Percentiles rank a stretch among this genome's conserved stretches.
Conservation (phyloP, 225 moss, liverwort and hornwort species). For the Lunularia cruciata region DNA sequence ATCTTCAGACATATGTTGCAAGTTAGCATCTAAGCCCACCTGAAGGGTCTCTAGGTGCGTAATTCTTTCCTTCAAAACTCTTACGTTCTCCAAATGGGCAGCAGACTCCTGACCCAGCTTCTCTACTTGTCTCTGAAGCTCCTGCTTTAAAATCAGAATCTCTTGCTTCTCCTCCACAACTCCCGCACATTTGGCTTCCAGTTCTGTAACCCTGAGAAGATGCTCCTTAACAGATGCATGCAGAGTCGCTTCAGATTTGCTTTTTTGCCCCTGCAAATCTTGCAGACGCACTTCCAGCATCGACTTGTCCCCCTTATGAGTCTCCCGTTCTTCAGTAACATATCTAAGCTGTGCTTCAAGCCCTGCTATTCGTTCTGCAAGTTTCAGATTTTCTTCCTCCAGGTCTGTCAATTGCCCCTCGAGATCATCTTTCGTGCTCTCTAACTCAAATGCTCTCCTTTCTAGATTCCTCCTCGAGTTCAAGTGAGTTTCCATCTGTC, state of each 20-base stretch:
- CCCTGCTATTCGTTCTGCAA: slow-evolving; percentile 52
- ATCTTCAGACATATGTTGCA: slow-evolving; percentile 51
- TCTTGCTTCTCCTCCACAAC: slow-evolving; percentile 52
- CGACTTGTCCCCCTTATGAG: slow-evolving; percentile 44
- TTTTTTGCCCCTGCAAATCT: slow-evolving; percentile 47
- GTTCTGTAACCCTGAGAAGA: slow-evolving; percentile 55
- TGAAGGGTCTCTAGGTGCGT: slow-evolving; percentile 51
- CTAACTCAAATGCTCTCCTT: slow-evolving; percentile 64
- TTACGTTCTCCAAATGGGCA: slow-evolving; percentile 41
- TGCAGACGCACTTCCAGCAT: slow-evolving; percentile 37
- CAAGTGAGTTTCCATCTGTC: slow-evolving; percentile 52
- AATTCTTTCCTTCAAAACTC: slow-evolving; percentile 50
- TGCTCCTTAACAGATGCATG: slow-evolving; percentile 54
- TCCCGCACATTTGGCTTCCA: slow-evolving; percentile 59
- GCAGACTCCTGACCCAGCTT: slow-evolving; percentile 53
- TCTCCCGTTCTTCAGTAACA: slow-evolving; percentile 65
- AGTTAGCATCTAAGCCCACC: slow-evolving; percentile 58
- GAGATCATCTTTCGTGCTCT: slow-evolving; percentile 55
- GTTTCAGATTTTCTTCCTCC: slow-evolving; percentile 63
- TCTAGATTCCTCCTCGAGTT: slow-evolving; percentile 59
- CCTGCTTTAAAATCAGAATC: slow-evolving; percentile 46
- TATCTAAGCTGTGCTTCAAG: slow-evolving; percentile 73
- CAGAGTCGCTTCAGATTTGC: slow-evolving; percentile 55
- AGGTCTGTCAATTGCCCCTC: slow-evolving; percentile 64
- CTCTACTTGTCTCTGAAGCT: slow-evolving; percentile 55